phyloP scores from a whole-genome alignment of 164 flowering plant genomes.

The Chimonanthus salicifolius region DNA sequence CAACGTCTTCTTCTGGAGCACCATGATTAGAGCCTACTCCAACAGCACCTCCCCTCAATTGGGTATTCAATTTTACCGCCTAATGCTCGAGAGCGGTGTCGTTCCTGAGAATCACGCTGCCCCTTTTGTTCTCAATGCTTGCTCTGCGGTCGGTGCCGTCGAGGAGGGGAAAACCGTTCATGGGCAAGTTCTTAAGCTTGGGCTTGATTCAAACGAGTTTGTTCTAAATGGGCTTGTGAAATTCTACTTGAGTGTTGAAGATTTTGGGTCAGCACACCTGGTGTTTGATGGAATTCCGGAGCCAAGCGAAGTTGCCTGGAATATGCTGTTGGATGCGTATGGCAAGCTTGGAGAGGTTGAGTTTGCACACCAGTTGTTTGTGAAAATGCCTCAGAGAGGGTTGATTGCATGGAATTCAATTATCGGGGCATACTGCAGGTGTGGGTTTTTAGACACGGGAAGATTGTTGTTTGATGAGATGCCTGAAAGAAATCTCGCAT shows the following conservation, averaged over 20 bases:
- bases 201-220: slow-evolving; percentile 8
- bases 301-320: slow-evolving; percentile 51
- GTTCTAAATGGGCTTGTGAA: slow-evolving; percentile 7
- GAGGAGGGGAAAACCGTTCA: slow-evolving; percentile 14
- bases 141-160: slow-evolving; percentile 6
- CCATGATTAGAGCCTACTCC: slow-evolving; percentile 13
- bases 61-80: slow-evolving; percentile 7
- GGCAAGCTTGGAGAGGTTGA: slow-evolving; percentile 4
- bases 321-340: slow-evolving; percentile 19
- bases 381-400: slow-evolving; percentile 16
- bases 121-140: slow-evolving; percentile 21
- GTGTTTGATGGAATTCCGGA: slow-evolving; percentile 48
- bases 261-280: slow-evolving; percentile 29
- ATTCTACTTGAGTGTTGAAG: slow-evolving; percentile 30
- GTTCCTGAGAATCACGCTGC: slow-evolving; percentile 6
- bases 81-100: slow-evolving; percentile 5
- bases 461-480: slow-evolving; percentile 9
- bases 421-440: slow-evolving; percentile 12
- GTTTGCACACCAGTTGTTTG: slow-evolving; percentile 13
- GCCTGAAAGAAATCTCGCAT: slow-evolving; percentile 3
- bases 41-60: slow-evolving; percentile 1
- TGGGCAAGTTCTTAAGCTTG: slow-evolving; percentile 9
- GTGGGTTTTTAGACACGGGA: slow-evolving; percentile 11
- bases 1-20: slow-evolving; percentile 11
- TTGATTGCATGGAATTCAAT: slow-evolving; percentile 11